A percentile compares a stretch with the other conserved stretches of the same genome.
Conservation (phyloP, 2,329 filamentous ascomycete species). For the Pseudogymnoascus sp. region DNA sequence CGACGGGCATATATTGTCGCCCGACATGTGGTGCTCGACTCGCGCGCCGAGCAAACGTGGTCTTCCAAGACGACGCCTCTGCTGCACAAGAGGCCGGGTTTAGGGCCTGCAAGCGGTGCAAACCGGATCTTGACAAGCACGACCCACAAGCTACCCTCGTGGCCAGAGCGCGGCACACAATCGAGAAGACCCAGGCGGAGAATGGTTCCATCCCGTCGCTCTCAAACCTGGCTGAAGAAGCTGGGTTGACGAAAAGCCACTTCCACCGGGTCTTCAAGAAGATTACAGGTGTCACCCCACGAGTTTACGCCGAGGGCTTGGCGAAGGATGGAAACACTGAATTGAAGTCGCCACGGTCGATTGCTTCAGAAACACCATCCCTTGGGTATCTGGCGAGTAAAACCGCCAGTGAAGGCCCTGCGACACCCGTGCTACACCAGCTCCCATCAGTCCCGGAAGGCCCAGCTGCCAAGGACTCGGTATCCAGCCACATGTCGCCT, state of each 20-base stretch:
- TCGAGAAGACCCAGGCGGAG: conserved; percentile 10
- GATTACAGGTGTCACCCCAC: conserved; percentile 38
- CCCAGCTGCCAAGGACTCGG: neutral
- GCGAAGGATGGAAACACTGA: conserved; percentile 20
- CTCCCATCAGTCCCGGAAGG: neutral
- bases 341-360: conserved; percentile 11
- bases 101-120: conserved; percentile 50
- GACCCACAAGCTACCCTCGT: conserved; percentile 38
- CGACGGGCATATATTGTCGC: conserved; percentile 47
- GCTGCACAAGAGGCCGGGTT: conserved; percentile 42
- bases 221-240: conserved; percentile 40
- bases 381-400: conserved; percentile 6
- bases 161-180: conserved; percentile 26
- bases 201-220: conserved; percentile 24
- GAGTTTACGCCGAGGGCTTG: conserved; percentile 3
- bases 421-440: neutral
- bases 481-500: neutral
- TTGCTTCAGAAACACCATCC: conserved; percentile 4
- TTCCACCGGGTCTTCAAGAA: conserved; percentile 52
- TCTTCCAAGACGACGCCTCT: conserved; percentile 39
- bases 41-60: conserved; percentile 50
- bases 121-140: conserved; percentile 30
- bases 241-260: conserved; percentile 47
- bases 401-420: neutral
- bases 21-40: conserved; percentile 52